These are phyloP conservation scores for Puccinellia tenuiflora DNA, from an alignment of 176 grass and related monocot genomes.

Conservation along the genomic window DNA sequence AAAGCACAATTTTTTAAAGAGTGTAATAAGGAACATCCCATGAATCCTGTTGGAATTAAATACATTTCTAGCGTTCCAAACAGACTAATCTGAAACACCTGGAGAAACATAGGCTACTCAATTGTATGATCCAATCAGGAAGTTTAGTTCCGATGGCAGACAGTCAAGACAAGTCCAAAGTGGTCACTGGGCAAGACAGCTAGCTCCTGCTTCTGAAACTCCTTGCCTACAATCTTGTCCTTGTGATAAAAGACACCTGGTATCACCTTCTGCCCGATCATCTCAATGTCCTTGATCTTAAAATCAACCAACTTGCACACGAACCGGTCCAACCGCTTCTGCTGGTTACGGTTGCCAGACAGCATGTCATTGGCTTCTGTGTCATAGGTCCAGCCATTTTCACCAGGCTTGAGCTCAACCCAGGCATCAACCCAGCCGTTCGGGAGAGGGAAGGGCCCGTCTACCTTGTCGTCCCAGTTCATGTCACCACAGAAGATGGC, in stretches of 20 bases:
- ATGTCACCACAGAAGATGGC: constrained; percentile 75
- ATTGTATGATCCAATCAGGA: not conserved
- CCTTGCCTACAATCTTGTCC: constrained; percentile 57
- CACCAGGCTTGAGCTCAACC: constrained; percentile 48
- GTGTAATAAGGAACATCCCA: not conserved
- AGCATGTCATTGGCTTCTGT: constrained; percentile 70
- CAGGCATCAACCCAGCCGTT: constrained; percentile 67
- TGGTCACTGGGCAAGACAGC: constrained; percentile 77
- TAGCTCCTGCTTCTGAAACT: constrained; percentile 30
- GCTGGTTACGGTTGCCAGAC: constrained; percentile 51
- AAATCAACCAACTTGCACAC: constrained; percentile 58
- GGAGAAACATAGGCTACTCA: not conserved
- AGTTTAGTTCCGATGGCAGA: not conserved
- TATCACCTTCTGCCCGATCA: constrained; percentile 63
- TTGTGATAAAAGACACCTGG: constrained; percentile 45
- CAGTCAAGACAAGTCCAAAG: constrained; percentile 64
- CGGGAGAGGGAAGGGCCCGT: constrained; percentile 51
- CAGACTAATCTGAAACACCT: not conserved
- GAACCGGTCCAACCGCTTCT: constrained; percentile 63
- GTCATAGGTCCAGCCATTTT: constrained; percentile 79
- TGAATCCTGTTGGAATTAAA: not conserved
- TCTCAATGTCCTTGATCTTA: constrained; percentile 54
- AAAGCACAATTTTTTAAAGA: not conserved
- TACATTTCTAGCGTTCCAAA: not conserved
- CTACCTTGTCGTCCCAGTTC: constrained; percentile 82